phyloP scores from a whole-genome alignment of 768 basidiomycete genomes.

The Tulasnella sp. region DNA sequence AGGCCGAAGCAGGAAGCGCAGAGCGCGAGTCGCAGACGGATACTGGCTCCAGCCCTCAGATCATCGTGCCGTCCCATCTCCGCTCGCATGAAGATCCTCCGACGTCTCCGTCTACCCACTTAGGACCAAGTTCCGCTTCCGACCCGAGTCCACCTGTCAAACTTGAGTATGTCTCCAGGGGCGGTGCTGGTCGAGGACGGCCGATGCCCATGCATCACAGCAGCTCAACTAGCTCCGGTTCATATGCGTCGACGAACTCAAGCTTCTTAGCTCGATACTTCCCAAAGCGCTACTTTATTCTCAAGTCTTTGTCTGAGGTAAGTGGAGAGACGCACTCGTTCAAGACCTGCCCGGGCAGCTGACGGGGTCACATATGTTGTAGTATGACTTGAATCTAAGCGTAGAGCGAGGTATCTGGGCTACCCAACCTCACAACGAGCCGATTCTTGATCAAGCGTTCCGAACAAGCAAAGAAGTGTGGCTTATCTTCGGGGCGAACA shows the following conservation, averaged over 20 bases:
- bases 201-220: constrained; percentile 24
- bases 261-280: constrained; percentile 72
- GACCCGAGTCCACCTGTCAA: constrained; percentile 29
- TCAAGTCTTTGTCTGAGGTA: constrained; percentile 82
- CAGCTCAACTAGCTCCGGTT: constrained; percentile 57
- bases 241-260: constrained; percentile 77
- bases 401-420: constrained; percentile 80
- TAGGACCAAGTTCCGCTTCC: constrained; percentile 27
- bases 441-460: constrained; percentile 84
- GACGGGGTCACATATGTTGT: constrained; percentile 19
- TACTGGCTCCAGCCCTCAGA: constrained; percentile 4
- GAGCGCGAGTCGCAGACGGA: constrained; percentile 8
- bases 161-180: neutral
- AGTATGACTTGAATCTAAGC: constrained; percentile 78
- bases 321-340: constrained; percentile 29
- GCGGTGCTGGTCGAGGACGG: neutral
- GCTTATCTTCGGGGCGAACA: constrained; percentile 90
- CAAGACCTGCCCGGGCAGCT: neutral
- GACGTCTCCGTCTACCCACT: constrained; percentile 29
- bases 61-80: constrained; percentile 17
- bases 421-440: constrained; percentile 90
- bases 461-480: constrained; percentile 86
- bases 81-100: constrained; percentile 26
- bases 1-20: neutral
- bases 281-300: constrained; percentile 86